Conservation (phyloP, 371 early-diverging fungal genomes). For the Lichtheimia ramosa region DNA sequence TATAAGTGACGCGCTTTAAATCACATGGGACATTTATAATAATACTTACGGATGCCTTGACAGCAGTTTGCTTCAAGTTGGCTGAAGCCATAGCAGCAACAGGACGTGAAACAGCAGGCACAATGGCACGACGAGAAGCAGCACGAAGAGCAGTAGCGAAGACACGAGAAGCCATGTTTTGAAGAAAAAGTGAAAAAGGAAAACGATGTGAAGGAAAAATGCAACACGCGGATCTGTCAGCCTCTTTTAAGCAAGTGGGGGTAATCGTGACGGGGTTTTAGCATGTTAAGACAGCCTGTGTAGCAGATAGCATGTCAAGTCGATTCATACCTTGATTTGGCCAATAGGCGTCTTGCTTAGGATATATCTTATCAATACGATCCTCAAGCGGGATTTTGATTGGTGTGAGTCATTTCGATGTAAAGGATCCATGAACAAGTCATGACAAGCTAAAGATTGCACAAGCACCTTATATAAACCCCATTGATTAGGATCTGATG, state of each 20-base stretch:
- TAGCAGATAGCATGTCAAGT: neutral
- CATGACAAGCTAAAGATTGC: too few species aligned
- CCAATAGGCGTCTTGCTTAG: slow-evolving; percentile 15
- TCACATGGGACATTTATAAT: neutral
- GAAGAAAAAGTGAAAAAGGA: slow-evolving; percentile 8
- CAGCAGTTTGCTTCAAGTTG: slow-evolving; percentile 24
- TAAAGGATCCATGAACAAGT: neutral
- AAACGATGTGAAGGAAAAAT: slow-evolving; percentile 12
- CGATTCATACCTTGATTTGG: slow-evolving; percentile 21
- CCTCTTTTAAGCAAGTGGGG: slow-evolving; percentile 10
- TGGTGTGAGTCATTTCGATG: slow-evolving; percentile 51
- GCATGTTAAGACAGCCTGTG: neutral
- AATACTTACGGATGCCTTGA: slow-evolving; percentile 33
- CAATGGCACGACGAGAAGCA: slow-evolving; percentile 34
- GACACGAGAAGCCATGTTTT: slow-evolving; percentile 40
- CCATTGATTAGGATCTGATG: neutral
- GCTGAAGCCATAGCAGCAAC: slow-evolving; percentile 17
- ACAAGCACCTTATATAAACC: too few species aligned
- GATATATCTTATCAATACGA: slow-evolving; percentile 14
- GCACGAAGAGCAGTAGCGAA: slow-evolving; percentile 45
- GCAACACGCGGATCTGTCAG: neutral
- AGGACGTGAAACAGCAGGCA: slow-evolving; percentile 31
- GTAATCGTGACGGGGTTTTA: slow-evolving; percentile 11
- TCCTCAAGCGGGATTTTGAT: slow-evolving; percentile 21
- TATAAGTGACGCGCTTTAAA: neutral